Percentiles rank a stretch among this genome's conserved stretches.
Evolutionary conservation across 345 rosid species (phyloP).

Genomic region (Eutrema yunnanense): DNA sequence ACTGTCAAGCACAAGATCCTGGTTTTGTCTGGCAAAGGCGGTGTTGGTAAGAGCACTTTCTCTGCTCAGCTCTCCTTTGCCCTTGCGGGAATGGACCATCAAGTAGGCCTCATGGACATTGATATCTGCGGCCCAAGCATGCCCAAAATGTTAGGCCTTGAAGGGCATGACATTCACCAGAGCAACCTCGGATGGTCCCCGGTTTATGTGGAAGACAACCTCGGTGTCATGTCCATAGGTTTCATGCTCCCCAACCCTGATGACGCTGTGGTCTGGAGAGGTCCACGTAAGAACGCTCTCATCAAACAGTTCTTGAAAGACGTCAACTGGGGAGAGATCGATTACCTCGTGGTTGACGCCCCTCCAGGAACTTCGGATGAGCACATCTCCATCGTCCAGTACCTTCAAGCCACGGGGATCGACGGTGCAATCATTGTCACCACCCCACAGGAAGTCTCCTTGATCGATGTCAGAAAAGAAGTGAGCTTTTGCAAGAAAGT

Average conservation of each 20-base stretch:
- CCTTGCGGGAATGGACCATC: slow-evolving; percentile 77
- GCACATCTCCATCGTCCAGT: slow-evolving; percentile 89
- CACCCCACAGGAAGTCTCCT: slow-evolving; percentile 89
- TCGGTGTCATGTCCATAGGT: slow-evolving; percentile 96
- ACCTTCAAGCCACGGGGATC: slow-evolving; percentile 74
- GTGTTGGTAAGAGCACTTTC: slow-evolving; percentile 96
- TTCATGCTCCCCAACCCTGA: slow-evolving; percentile 94
- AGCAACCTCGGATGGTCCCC: slow-evolving; percentile 99
- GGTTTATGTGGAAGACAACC: slow-evolving; percentile 87
- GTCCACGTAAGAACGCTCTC: slow-evolving; percentile 87
- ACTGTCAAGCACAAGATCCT: slow-evolving; percentile 90
- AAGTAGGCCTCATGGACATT: slow-evolving; percentile 86
- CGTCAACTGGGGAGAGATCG: slow-evolving; percentile 90
- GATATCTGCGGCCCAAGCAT: slow-evolving; percentile 97
- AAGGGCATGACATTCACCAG: slow-evolving; percentile 93
- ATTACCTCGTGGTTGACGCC: slow-evolving; percentile 86
- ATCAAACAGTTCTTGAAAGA: slow-evolving; percentile 92
- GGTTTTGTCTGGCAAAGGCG: slow-evolving; percentile 90
- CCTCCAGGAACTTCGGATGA: slow-evolving; percentile 98
- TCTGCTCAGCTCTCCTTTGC: slow-evolving; percentile 89
- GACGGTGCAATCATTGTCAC: slow-evolving; percentile 95
- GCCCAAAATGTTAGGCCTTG: slow-evolving; percentile 93
- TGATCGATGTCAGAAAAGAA: slow-evolving; percentile 91
- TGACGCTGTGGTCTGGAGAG: slow-evolving; percentile 97
- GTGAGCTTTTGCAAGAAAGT: slow-evolving; percentile 94